A percentile compares a stretch with the other conserved stretches of the same genome.
These are phyloP conservation scores for Gossypium stocksii DNA, from an alignment of 345 rosid genomes.

Conservation along the genomic window DNA sequence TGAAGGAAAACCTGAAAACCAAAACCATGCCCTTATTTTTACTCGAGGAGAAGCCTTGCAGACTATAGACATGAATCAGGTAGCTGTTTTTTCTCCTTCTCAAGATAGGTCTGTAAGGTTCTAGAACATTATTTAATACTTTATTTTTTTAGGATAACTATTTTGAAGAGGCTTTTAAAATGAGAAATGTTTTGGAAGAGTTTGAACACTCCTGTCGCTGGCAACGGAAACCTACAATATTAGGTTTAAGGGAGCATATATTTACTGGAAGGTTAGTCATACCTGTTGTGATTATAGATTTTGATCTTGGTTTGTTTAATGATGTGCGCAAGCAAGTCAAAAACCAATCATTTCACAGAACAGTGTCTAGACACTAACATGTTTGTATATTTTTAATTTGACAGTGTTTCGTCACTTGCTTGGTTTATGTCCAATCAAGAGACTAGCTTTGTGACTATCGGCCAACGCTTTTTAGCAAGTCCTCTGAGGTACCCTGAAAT, in stretches of 20 bases:
- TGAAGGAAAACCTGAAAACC: constrained; percentile 99
- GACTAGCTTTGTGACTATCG: constrained; percentile 91
- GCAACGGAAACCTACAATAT: constrained; percentile 66
- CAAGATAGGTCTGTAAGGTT: constrained; percentile 8
- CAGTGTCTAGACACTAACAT: neutral
- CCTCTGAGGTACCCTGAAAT: constrained; percentile 66
- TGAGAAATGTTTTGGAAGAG: constrained; percentile 92
- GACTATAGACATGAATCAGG: constrained; percentile 99
- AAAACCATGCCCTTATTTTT: constrained; percentile 95
- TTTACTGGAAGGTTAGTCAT: constrained; percentile 94
- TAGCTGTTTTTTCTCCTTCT: constrained; percentile 21
- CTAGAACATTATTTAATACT: constrained; percentile 15
- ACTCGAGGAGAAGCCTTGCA: constrained; percentile 99
- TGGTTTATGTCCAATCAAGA: constrained; percentile 99
- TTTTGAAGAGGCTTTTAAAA: constrained; percentile 97
- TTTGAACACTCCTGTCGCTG: constrained; percentile 43
- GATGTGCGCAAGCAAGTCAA: neutral
- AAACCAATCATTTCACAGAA: neutral
- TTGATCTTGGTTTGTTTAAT: neutral
- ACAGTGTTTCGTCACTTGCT: constrained; percentile 97
- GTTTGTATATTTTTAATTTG: constrained; percentile 15
- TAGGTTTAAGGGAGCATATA: constrained; percentile 95
- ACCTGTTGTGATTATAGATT: neutral
- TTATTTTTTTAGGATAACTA: constrained; percentile 69
- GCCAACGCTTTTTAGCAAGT: constrained; percentile 93